Base-by-base conservation (phyloP, 2,329 filamentous ascomycete species). In the Bimuria novae-zelandiae region DNA sequence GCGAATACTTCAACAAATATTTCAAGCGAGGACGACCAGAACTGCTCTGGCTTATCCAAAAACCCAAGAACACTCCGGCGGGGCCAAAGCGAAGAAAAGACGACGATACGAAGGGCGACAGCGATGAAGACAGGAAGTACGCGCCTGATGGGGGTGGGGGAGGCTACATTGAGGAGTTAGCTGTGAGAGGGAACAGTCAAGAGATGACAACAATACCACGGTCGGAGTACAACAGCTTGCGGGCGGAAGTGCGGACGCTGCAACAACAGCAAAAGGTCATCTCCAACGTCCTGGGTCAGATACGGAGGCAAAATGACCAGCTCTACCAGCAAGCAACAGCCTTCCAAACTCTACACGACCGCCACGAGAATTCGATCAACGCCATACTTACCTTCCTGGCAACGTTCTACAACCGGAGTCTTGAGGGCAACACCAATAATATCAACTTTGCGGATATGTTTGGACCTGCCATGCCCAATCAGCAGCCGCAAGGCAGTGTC, bases 321-420 rank as follows among this genome's bases (percentile, higher is more conserved):
- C 83, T 97, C 25, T 95, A 92, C 66, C 88, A 89, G 51, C 92
- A 97, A 73, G 92, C 93, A 0, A 83, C 89, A 39, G 87, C 89
- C 52, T 97, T 97, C 70, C 92, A 97, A 73, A 89, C 85, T 54
- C 86, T 96, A 69, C 93, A 97, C 68, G 92, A 93, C 63, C 87
- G 94, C n/a, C 94, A 99, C 68, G 94, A 99, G 71, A 96, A 93
- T 70, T 97, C 93, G 0, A 97, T 99, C 75, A 97, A 97, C 68
- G 93, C 93, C n/a, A 97, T 99, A 57, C 82, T 99, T 36, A 96
- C 92, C 44, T 97, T 99, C 73, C 82, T 99, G 17, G 94, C 93
- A 40, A 97, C 95, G 11, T 93, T 99, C 36, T 99, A 97, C 76
- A 89, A 96, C 58, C 89, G 95, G 67, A 96, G 91, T 58, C 77